phyloP scores from a whole-genome alignment of 805 yeast genomes.

The Scheffersomyces lignosus region DNA sequence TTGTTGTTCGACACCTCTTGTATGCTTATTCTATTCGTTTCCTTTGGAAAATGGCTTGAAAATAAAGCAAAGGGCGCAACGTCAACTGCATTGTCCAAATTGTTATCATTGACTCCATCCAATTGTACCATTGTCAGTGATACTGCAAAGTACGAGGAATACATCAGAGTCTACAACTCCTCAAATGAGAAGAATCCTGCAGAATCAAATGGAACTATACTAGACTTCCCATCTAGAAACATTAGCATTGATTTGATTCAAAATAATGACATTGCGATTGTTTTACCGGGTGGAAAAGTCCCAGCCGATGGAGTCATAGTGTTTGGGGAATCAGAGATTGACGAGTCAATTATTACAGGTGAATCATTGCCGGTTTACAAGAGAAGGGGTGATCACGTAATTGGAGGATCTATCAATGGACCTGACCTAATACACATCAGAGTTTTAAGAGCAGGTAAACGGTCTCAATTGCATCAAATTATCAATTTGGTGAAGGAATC shows the following conservation, averaged over 20 bases:
- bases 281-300: slow-evolving; percentile 82
- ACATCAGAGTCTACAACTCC: slow-evolving; percentile 8
- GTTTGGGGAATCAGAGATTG: slow-evolving; percentile 77
- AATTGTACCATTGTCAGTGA: slow-evolving; percentile 64
- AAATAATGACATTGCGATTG: slow-evolving; percentile 68
- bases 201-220: too few species aligned
- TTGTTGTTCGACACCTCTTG: slow-evolving; percentile 83
- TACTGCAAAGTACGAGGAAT: slow-evolving; percentile 20
- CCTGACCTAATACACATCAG: slow-evolving; percentile 66
- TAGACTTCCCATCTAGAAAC: slow-evolving; percentile 38
- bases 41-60: slow-evolving; percentile 89
- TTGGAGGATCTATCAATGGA: slow-evolving; percentile 92
- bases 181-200: too few species aligned
- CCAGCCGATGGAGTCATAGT: slow-evolving; percentile 90
- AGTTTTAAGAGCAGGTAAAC: slow-evolving; percentile 73
- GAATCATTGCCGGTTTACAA: slow-evolving; percentile 80
- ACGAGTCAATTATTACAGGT: slow-evolving; percentile 91
- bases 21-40: slow-evolving; percentile 81
- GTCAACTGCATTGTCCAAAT: slow-evolving; percentile 78
- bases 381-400: slow-evolving; percentile 56
- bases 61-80: slow-evolving; percentile 93
- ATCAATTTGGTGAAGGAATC: slow-evolving; percentile 86
- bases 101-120: slow-evolving; percentile 79
- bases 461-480: slow-evolving; percentile 85
- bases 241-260: slow-evolving; percentile 81